These are phyloP conservation scores for Lanmaoa pseudosensibilis DNA, from an alignment of 768 basidiomycete species.

Conservation along the genomic window DNA sequence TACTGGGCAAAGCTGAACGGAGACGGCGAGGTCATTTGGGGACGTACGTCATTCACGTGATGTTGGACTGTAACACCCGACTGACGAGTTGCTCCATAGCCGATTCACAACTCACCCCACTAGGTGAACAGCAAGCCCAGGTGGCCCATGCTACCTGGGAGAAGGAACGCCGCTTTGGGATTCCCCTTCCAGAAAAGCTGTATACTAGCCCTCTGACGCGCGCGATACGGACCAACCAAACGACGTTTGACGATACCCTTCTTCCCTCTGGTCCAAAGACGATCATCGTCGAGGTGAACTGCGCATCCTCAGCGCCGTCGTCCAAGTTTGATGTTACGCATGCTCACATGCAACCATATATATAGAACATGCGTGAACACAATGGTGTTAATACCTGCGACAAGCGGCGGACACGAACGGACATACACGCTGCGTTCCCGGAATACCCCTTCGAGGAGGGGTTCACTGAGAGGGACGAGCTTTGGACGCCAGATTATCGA, in stretches of 20 bases:
- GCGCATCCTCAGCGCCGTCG: background rate
- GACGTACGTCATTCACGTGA: constrained; percentile 50
- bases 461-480: constrained; percentile 59
- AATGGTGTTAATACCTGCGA: constrained; percentile 73
- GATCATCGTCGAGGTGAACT: constrained; percentile 55
- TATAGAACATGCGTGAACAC: constrained; percentile 65
- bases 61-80: background rate
- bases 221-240: constrained; percentile 55
- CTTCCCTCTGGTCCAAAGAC: constrained; percentile 30
- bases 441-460: constrained; percentile 52
- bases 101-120: constrained; percentile 53
- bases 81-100: constrained; percentile 6
- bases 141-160: constrained; percentile 19
- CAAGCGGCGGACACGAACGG: constrained; percentile 50
- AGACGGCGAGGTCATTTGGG: constrained; percentile 69
- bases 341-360: background rate
- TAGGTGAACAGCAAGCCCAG: constrained; percentile 58
- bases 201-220: constrained; percentile 54
- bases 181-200: constrained; percentile 22
- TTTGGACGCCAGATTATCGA: constrained; percentile 46
- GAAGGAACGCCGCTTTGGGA: constrained; percentile 10
- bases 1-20: constrained; percentile 64
- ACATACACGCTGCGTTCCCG: constrained; percentile 43
- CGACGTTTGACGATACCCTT: constrained; percentile 48
- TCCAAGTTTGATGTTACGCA: background rate